A percentile compares a stretch with the other conserved stretches of the same genome.
Evolutionary conservation across 2,329 filamentous ascomycete species (phyloP).

Genomic region (Emydomyces testavorans): DNA sequence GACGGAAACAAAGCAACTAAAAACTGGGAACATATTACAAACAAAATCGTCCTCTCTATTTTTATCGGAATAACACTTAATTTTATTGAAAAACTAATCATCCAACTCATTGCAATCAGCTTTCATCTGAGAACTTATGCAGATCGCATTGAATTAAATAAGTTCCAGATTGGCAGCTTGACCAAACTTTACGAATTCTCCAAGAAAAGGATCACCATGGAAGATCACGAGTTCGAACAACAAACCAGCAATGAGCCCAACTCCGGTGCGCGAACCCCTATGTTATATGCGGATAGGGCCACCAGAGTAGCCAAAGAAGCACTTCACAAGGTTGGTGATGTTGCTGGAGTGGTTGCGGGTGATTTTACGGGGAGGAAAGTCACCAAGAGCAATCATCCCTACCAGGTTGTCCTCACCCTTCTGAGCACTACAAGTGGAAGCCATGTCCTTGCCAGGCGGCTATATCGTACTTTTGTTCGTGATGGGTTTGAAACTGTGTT

Average conservation of each 20-base stretch:
- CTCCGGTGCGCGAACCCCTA: constrained; percentile 61
- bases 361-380: constrained; percentile 73
- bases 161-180: constrained; percentile 66
- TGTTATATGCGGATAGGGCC: constrained; percentile 55
- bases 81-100: constrained; percentile 81
- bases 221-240: constrained; percentile 67
- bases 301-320: constrained; percentile 64
- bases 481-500: constrained; percentile 64
- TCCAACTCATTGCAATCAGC: constrained; percentile 85
- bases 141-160: constrained; percentile 82
- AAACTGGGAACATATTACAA: constrained; percentile 63
- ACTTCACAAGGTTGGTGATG: constrained; percentile 68
- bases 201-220: constrained; percentile 52
- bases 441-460: constrained; percentile 72
- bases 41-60: constrained; percentile 77
- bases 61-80: constrained; percentile 73
- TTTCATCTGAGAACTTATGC: constrained; percentile 88
- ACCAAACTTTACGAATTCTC: constrained; percentile 55
- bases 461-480: constrained; percentile 77
- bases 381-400: constrained; percentile 61
- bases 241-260: constrained; percentile 36
- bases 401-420: constrained; percentile 71
- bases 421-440: constrained; percentile 60
- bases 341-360: constrained; percentile 74
- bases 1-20: constrained; percentile 43